Percentiles rank a stretch among this genome's conserved stretches.
Conservation (phyloP, 1,139 yeast genomes). For the Protomyces inundatus region DNA sequence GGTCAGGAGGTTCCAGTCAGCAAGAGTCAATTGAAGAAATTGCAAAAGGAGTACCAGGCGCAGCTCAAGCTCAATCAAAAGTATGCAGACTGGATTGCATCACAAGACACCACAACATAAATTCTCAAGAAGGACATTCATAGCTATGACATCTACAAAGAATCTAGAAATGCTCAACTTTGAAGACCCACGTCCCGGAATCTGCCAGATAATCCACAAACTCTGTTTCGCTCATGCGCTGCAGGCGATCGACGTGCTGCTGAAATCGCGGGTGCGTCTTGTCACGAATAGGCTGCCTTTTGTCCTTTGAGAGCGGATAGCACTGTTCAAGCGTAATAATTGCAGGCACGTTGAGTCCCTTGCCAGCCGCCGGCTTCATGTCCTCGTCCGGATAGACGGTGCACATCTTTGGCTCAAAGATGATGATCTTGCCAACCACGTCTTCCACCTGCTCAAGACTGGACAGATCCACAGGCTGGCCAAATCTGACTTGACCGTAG, state of each 20-base stretch:
- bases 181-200: constrained; percentile 78
- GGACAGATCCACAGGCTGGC: constrained; percentile 77
- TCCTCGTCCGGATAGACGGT: constrained; percentile 67
- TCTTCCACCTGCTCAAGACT: constrained; percentile 54
- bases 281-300: constrained; percentile 69
- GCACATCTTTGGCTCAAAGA: constrained; percentile 58
- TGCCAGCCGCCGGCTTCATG: constrained; percentile 64
- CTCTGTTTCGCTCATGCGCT: constrained; percentile 53
- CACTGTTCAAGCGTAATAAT: constrained; percentile 69
- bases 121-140: not conserved
- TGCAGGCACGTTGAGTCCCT: constrained; percentile 76
- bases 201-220: constrained; percentile 73
- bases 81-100: constrained; percentile 38
- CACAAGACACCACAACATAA: not conserved
- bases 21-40: constrained; percentile 78
- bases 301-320: constrained; percentile 69
- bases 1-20: constrained; percentile 71
- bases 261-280: constrained; percentile 67
- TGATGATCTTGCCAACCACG: constrained; percentile 60
- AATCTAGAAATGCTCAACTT: constrained; percentile 80
- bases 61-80: constrained; percentile 80
- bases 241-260: constrained; percentile 64
- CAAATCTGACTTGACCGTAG: constrained; percentile 69
- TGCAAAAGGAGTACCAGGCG: constrained; percentile 66
- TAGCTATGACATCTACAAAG: constrained; percentile 41